These are phyloP conservation scores for Acer negundo DNA, from an alignment of 345 rosid genomes.

Conservation along the genomic window DNA sequence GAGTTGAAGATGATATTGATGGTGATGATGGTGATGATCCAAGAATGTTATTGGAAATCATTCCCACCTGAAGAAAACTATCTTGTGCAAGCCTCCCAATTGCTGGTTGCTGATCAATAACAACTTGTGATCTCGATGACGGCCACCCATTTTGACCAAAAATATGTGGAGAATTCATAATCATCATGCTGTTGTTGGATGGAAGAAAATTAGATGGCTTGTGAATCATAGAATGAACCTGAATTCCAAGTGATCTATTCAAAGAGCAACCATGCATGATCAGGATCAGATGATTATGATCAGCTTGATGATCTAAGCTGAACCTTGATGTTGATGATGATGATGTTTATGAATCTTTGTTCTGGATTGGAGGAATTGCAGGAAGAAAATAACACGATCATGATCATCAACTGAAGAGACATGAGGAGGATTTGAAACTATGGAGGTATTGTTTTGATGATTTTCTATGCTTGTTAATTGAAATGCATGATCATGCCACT, in stretches of 20 bases:
- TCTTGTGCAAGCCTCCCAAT: constrained; percentile 41
- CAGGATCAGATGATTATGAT: too few relatives aligned
- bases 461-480: too few relatives aligned
- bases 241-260: constrained; percentile 63
- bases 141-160: constrained; percentile 44
- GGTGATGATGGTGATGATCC: constrained; percentile 25
- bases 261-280: constrained; percentile 60
- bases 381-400: too few relatives aligned
- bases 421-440: too few relatives aligned
- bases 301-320: too few relatives aligned
- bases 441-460: too few relatives aligned
- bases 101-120: constrained; percentile 45
- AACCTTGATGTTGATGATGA: constrained; percentile 5
- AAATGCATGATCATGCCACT: too few relatives aligned
- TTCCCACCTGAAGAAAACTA: constrained; percentile 21
- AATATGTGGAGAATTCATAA: constrained; percentile 20
- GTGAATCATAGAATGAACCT: constrained; percentile 67
- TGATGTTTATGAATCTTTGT: too few relatives aligned
- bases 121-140: constrained; percentile 29
- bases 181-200: background rate
- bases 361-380: too few relatives aligned
- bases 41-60: background rate
- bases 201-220: constrained; percentile 38
- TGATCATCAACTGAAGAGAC: too few relatives aligned
- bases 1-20: background rate